A percentile compares a stretch with the other conserved stretches of the same genome.
Evolutionary conservation across 148 eudicot species (phyloP).

Genomic region (Nepenthes mirabilis): DNA sequence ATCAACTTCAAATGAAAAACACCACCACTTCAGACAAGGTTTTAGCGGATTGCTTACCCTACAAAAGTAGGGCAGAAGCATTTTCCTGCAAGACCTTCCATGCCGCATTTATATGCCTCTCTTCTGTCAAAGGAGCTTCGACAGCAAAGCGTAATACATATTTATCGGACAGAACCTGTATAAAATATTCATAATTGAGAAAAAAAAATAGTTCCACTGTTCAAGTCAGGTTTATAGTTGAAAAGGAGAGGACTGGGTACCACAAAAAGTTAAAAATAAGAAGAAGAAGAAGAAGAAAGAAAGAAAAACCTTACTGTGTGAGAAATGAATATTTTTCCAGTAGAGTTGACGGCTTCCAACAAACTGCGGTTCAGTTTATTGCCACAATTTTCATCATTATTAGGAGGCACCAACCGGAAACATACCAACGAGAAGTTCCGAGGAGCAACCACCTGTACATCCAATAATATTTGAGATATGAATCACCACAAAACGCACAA

Average conservation of each 20-base stretch:
- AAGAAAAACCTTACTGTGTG: constrained; percentile 47
- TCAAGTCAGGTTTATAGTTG: too few relatives aligned
- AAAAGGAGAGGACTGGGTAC: too few relatives aligned
- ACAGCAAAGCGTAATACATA: constrained; percentile 64
- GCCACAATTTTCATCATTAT: constrained; percentile 19
- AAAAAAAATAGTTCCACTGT: background rate
- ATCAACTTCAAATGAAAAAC: too few relatives aligned
- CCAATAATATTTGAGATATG: background rate
- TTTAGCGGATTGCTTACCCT: too few relatives aligned
- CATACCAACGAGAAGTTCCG: constrained; percentile 78
- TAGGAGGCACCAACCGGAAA: constrained; percentile 56
- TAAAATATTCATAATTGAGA: background rate
- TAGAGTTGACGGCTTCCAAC: constrained; percentile 68
- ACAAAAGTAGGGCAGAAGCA: constrained; percentile 27
- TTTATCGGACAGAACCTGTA: constrained; percentile 64
- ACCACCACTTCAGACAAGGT: too few relatives aligned
- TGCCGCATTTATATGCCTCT: constrained; percentile 58
- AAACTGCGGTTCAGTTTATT: constrained; percentile 62
- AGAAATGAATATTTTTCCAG: constrained; percentile 73
- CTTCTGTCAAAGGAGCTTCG: constrained; percentile 89
- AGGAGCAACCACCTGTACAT: constrained; percentile 58
- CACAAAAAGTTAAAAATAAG: background rate
- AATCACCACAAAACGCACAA: background rate
- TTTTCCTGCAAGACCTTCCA: constrained; percentile 66
- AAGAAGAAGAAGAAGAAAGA: background rate